Conservation (phyloP, 2,329 filamentous ascomycete genomes). For the Thielaviopsis ethacetica region DNA sequence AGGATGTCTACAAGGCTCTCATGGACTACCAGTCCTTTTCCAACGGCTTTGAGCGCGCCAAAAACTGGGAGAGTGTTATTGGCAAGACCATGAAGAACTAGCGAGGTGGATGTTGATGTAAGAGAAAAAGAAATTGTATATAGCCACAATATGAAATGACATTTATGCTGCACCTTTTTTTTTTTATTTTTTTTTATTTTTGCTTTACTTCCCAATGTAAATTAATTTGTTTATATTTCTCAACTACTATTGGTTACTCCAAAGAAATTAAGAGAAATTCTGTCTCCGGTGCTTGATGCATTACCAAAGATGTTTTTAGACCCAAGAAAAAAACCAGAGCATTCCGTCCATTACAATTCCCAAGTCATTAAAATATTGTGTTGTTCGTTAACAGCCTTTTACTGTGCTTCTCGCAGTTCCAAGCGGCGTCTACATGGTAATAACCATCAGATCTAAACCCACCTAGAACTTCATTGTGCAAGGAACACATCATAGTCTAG, state of each 20-base stretch:
- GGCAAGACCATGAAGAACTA: slow-evolving; percentile 57
- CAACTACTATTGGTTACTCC: too few species aligned
- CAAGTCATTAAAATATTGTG: slow-evolving; percentile 6
- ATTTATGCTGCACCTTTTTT: too few species aligned
- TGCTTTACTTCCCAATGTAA: not conserved
- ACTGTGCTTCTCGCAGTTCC: not conserved
- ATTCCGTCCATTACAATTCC: slow-evolving; percentile 6
- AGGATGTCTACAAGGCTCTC: slow-evolving; percentile 62
- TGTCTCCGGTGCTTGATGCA: too few species aligned
- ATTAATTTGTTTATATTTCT: too few species aligned
- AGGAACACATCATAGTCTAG: too few species aligned
- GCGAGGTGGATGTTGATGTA: too few species aligned
- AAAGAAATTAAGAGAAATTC: too few species aligned
- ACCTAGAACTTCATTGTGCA: not conserved
- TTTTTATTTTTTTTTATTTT: too few species aligned
- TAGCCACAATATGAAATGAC: too few species aligned
- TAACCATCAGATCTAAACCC: not conserved
- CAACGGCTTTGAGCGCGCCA: slow-evolving; percentile 68
- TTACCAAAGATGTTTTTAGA: too few species aligned
- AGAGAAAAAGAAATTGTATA: too few species aligned
- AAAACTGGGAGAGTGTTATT: slow-evolving; percentile 73
- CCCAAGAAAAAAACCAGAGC: not conserved
- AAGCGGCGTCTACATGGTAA: not conserved
- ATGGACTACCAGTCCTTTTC: slow-evolving; percentile 54
- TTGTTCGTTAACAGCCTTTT: not conserved